A percentile compares a stretch with the other conserved stretches of the same genome.
phyloP scores from a whole-genome alignment of 2,329 filamentous ascomycete genomes.

The Talaromyces sp. region DNA sequence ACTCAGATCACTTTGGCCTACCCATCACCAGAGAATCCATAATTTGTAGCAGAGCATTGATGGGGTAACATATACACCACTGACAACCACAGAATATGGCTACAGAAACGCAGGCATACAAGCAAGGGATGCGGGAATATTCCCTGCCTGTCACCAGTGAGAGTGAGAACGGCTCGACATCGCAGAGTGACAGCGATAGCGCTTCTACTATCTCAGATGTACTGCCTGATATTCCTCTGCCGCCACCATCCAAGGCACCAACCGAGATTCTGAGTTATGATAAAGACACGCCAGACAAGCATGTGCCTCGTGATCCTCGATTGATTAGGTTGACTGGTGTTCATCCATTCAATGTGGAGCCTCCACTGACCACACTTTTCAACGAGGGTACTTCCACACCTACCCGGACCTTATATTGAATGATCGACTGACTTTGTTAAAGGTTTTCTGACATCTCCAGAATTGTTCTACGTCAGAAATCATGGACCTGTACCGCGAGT shows the following conservation, averaged over 20 bases:
- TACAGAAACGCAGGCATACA: constrained; percentile 2
- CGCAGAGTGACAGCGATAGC: constrained; percentile 4
- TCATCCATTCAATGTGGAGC: constrained; percentile 88
- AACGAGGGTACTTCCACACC: constrained; percentile 47
- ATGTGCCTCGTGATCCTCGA: constrained; percentile 74
- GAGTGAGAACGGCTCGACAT: background rate
- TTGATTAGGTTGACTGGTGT: constrained; percentile 82
- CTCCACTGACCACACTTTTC: constrained; percentile 73
- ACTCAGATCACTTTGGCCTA: background rate
- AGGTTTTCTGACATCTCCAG: constrained; percentile 81
- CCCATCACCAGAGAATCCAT: background rate
- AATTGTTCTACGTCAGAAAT: constrained; percentile 88
- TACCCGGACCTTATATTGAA: background rate
- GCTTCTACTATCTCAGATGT: constrained; percentile 10
- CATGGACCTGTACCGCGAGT: constrained; percentile 80
- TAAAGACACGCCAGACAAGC: constrained; percentile 74
- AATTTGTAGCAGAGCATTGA: background rate
- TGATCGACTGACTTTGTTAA: background rate
- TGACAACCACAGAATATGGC: constrained; percentile 10
- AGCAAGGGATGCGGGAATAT: constrained; percentile 1
- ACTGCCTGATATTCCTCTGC: constrained; percentile 57
- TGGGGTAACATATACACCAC: background rate
- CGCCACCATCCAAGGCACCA: constrained; percentile 58
- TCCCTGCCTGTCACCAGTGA: constrained; percentile 3
- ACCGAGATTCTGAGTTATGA: constrained; percentile 69